A percentile compares a stretch with the other conserved stretches of the same genome.
Evolutionary conservation across 164 flowering plant genomes (phyloP).

Genomic region (Piper betle): DNA sequence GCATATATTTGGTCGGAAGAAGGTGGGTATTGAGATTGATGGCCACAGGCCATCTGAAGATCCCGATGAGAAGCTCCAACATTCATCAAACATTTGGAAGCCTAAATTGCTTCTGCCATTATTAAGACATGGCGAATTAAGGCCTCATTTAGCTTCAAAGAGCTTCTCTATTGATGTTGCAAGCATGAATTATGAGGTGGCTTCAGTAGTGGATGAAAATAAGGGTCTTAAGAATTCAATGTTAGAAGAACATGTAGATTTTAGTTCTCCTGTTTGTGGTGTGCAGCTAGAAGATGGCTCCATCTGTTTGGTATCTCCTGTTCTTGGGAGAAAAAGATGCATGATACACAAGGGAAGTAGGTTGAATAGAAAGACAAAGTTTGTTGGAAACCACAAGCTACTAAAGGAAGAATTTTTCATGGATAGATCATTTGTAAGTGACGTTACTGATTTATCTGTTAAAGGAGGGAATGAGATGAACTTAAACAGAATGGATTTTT

Average conservation of each 20-base stretch:
- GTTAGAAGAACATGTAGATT: neutral
- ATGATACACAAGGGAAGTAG: conserved; percentile 11
- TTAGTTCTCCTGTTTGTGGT: conserved; percentile 7
- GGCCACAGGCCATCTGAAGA: conserved; percentile 9
- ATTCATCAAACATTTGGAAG: conserved; percentile 6
- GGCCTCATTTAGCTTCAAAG: conserved; percentile 24
- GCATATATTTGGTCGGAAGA: conserved; percentile 14
- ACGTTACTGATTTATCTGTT: neutral
- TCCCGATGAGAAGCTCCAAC: neutral
- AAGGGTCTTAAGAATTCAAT: neutral
- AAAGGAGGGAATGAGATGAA: neutral
- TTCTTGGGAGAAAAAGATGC: conserved; percentile 17
- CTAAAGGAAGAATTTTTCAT: neutral
- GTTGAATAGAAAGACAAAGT: neutral
- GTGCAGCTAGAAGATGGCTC: conserved; percentile 15
- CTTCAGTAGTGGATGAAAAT: conserved; percentile 12
- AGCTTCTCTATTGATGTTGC: conserved; percentile 9
- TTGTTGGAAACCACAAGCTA: neutral
- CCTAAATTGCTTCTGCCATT: conserved; percentile 14
- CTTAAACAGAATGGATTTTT: neutral
- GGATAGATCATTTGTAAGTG: neutral
- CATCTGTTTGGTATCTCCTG: conserved; percentile 15
- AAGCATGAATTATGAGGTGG: conserved; percentile 1
- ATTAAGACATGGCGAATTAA: conserved; percentile 37
- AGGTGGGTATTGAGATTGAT: conserved; percentile 47